Evolutionary conservation across 2,329 filamentous ascomycete species (phyloP).

Genomic region (Pezicula radicicola): DNA sequence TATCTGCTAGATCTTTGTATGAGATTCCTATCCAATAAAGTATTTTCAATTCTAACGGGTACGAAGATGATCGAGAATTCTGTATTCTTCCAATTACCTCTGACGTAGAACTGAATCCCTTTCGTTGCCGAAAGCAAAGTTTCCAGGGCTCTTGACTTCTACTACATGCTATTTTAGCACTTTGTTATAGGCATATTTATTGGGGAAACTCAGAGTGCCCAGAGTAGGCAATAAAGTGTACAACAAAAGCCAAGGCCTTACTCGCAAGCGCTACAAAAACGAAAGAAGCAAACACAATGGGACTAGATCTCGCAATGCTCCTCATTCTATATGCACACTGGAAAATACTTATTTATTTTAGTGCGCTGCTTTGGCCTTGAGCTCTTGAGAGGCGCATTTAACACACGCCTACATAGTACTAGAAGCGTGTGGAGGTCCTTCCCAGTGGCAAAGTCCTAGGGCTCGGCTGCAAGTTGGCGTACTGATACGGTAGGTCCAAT

Average conservation of each 20-base stretch:
- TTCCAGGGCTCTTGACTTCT: neutral
- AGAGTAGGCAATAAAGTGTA: neutral
- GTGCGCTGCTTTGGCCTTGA: neutral
- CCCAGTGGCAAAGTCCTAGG: neutral
- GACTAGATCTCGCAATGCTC: neutral
- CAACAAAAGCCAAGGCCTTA: neutral
- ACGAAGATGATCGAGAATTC: neutral
- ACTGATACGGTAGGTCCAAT: neutral
- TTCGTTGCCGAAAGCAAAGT: neutral
- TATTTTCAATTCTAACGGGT: neutral
- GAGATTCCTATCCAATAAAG: neutral
- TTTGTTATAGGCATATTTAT: neutral
- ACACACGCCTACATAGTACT: neutral
- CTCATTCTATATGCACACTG: neutral
- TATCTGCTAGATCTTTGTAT: neutral
- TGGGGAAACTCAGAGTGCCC: neutral
- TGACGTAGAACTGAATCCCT: neutral
- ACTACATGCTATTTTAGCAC: neutral
- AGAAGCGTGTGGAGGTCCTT: neutral
- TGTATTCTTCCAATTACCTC: neutral
- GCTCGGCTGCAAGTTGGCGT: neutral
- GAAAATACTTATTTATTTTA: neutral
- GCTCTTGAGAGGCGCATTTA: neutral
- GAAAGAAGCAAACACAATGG: neutral
- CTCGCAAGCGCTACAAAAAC: neutral